Evolutionary conservation across 352 stramenopile genomes (phyloP).

Genomic region (Pythium scleroteichum): DNA sequence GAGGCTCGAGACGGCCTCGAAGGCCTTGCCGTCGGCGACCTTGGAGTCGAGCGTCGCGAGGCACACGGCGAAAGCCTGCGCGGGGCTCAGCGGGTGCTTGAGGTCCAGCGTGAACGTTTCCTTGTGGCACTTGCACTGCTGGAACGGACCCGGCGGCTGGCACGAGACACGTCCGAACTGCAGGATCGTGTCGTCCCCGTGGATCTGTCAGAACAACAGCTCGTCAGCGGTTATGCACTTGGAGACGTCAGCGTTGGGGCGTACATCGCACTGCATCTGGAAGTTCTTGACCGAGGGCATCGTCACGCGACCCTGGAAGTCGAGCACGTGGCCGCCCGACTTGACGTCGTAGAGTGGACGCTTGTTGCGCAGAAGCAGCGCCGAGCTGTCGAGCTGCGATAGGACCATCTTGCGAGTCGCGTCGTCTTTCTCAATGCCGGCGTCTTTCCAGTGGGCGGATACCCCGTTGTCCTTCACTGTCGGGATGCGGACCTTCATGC

Average conservation of each 20-base stretch:
- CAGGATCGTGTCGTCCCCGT: slow-evolving; percentile 45
- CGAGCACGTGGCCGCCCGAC: slow-evolving; percentile 55
- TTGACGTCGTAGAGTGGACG: slow-evolving; percentile 54
- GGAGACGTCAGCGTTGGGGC: too few species aligned
- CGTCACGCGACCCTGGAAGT: slow-evolving; percentile 64
- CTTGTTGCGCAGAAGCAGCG: slow-evolving; percentile 91
- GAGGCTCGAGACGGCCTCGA: slow-evolving; percentile 46
- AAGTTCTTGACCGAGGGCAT: slow-evolving; percentile 80
- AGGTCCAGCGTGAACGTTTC: slow-evolving; percentile 95
- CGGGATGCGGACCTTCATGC: slow-evolving; percentile 46
- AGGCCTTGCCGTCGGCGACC: slow-evolving; percentile 51
- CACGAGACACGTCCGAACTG: slow-evolving; percentile 72
- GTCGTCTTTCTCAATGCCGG: slow-evolving; percentile 9
- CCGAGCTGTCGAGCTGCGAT: slow-evolving; percentile 39
- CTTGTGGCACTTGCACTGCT: slow-evolving; percentile 74
- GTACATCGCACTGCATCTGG: slow-evolving; percentile 58
- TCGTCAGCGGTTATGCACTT: too few species aligned
- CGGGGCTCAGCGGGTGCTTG: slow-evolving; percentile 73
- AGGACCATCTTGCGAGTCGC: slow-evolving; percentile 37
- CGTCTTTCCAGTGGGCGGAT: slow-evolving; percentile 36
- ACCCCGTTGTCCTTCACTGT: slow-evolving; percentile 31
- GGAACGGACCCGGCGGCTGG: slow-evolving; percentile 42
- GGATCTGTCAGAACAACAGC: slow-evolving; percentile 21
- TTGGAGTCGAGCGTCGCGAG: slow-evolving; percentile 87
- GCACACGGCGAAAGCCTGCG: slow-evolving; percentile 90